Base-by-base conservation (phyloP, 2,329 filamentous ascomycete genomes). In the Ustulina deusta region DNA sequence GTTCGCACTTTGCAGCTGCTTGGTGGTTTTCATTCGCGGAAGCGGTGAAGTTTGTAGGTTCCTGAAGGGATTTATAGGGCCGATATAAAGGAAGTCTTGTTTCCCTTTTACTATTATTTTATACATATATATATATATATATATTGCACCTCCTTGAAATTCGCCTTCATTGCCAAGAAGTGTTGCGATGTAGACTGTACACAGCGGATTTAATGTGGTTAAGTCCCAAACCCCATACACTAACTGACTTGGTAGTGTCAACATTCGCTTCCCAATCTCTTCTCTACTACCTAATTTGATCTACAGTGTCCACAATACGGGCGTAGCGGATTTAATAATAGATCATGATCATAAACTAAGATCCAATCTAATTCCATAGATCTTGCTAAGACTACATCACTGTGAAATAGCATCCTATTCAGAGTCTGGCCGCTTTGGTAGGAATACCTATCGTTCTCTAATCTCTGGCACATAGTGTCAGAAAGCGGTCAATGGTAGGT, bases 181-280 rank as follows among this genome's bases (percentile, higher is more conserved):
- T 7, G 6, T 44, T 25, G 44, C 3, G 11, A 13, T 15, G 7
- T 49, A 27, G 11, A 48, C 2, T 34, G 20, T 11, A 11, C 10
- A 42, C 4, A 10, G 6, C 52, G 58, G 58, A 58, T 52, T 58
- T 66, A 66, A 58, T 54, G 57, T 32, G 52, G 5, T 62, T 62
- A 62, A 62, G 44, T 52, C 51, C 44, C 36, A 46, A 56, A 42
- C 20, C 22, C 57, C 36, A 27, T 29, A 62, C 15, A 17, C 27
- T 17, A 25, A 44, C 25, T 34, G 9, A 13, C 27, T 51, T 32
- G 6, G 27, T 20, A 4, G 15, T 51, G 15, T 32, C 17, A n/a
- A 51, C 11, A 3, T 20, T n/a, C n/a, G n/a, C n/a, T n/a, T n/a
- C n/a, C n/a, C n/a, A n/a, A n/a, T n/a, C n/a, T n/a, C n/a, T n/a